Evolutionary conservation across 2,329 filamentous ascomycete genomes (phyloP).

Genomic region (Nemania bipapillata): DNA sequence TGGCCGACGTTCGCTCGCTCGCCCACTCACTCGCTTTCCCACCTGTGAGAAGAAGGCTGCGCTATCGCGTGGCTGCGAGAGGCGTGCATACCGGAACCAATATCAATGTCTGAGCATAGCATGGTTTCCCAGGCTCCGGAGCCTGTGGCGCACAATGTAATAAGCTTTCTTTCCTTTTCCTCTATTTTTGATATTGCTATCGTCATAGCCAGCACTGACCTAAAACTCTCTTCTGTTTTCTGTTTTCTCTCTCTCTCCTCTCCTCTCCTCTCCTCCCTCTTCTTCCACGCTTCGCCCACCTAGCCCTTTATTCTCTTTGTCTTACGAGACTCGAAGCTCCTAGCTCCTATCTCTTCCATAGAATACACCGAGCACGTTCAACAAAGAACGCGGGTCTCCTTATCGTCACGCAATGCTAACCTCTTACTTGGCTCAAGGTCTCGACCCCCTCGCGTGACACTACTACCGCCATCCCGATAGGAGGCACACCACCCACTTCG

Average conservation of each 20-base stretch:
- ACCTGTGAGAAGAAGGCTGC: slow-evolving; percentile 36
- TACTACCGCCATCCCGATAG: slow-evolving; percentile 40
- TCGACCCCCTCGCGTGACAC: slow-evolving; percentile 44
- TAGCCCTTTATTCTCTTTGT: slow-evolving; percentile 10
- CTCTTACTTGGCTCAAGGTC: slow-evolving; percentile 42
- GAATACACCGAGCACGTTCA: background rate
- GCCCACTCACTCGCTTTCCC: slow-evolving; percentile 36
- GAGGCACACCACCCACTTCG: slow-evolving; percentile 45
- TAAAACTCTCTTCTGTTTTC: no score
- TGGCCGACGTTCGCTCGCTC: slow-evolving; percentile 39
- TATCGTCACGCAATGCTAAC: slow-evolving; percentile 47
- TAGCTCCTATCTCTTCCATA: background rate
- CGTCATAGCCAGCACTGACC: no score
- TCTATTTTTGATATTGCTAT: background rate
- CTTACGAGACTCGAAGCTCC: background rate
- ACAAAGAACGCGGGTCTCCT: slow-evolving; percentile 20
- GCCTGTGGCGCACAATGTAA: slow-evolving; percentile 50
- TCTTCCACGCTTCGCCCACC: background rate
- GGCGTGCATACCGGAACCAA: slow-evolving; percentile 34
- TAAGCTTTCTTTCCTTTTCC: slow-evolving; percentile 22
- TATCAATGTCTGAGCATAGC: slow-evolving; percentile 48
- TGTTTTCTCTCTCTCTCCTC: no score
- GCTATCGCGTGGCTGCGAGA: slow-evolving; percentile 41
- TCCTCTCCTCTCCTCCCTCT: background rate
- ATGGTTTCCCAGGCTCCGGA: slow-evolving; percentile 44